Evolutionary conservation across 192 early-diverging fungal species (phyloP).

Genomic region (Podila epigama): DNA sequence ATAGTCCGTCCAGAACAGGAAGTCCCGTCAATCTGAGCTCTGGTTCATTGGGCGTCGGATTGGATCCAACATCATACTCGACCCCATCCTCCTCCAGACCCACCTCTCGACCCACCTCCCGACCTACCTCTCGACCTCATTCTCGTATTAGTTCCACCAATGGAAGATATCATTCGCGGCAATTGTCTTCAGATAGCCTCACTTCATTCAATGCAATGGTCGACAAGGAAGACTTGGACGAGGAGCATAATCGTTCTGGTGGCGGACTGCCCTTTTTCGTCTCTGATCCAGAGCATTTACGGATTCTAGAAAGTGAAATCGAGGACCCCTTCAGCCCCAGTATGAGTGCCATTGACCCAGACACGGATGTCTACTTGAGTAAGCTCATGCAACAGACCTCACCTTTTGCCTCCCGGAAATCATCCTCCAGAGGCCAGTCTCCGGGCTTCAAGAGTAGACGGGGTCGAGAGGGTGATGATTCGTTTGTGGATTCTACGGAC

Average conservation of each 20-base stretch:
- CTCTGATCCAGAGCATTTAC: constrained; percentile 39
- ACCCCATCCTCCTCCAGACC: constrained; percentile 37
- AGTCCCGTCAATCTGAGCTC: constrained; percentile 39
- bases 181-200: constrained; percentile 43
- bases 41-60: constrained; percentile 11
- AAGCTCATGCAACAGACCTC: constrained; percentile 37
- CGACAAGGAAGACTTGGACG: constrained; percentile 31
- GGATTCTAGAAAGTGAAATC: constrained; percentile 43
- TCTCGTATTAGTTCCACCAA: constrained; percentile 33
- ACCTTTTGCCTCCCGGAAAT: constrained; percentile 30
- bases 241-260: constrained; percentile 11
- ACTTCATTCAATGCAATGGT: constrained; percentile 38
- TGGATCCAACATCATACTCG: constrained; percentile 24
- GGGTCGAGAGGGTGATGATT: constrained; percentile 17
- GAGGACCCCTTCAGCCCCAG: constrained; percentile 49
- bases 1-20: constrained; percentile 23
- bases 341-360: constrained; percentile 42
- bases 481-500: constrained; percentile 35
- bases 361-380: constrained; percentile 32
- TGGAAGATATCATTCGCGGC: constrained; percentile 35
- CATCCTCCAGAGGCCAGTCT: constrained; percentile 29
- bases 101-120: constrained; percentile 30
- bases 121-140: constrained; percentile 23
- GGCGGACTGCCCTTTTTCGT: constrained; percentile 37
- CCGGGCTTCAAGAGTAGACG: constrained; percentile 37